Evolutionary conservation across 2,329 filamentous ascomycete genomes (phyloP), one percentile per base, ranked within the genome.

Genomic region (Catunica adiposa): DNA sequence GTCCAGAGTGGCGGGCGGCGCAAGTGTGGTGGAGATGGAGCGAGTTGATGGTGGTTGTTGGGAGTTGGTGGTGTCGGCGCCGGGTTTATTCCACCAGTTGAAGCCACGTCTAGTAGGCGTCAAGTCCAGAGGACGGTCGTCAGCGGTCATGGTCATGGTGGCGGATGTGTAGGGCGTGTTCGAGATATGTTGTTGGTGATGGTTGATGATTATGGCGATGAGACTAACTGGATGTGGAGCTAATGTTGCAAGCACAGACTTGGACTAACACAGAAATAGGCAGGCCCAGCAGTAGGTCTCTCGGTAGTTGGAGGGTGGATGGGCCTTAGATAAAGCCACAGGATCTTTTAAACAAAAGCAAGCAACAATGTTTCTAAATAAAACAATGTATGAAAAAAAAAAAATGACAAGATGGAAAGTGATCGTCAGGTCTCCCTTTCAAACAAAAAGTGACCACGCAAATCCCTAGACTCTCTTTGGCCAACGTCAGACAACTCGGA

Each of bases 21-120:
- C 70, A 72, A n/a, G 50, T 23, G 31, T 22, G n/a, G 51, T 37
- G 8, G 54, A 20, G n/a, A 46, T 47, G 9, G 54, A 17, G 11
- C 17, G 25, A n/a, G 22, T 47, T 7, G 47, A 46, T n/a, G 34
- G 51, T 14, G 44, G n/a, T 14, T 29, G 38, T 5, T 29, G 11
- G 3, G 55, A 52, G 17, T 62, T 40, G 3, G 46, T n/a, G 23
- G 46, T 23, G 7, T 42, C 44, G 26, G n/a, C 22, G 22, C 47
- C 48, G 22, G 26, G 29, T 23, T 58, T 58, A 2, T 53, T 23
- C 56, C 56, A 55, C 56, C 56, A 58, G 31, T 47, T 52, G 23
- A 55, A 51, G 29, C 38, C 53, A 9, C 53, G 56, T 34, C 53
- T 34, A 20, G 56, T 38, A 22, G 56, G 53, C 25, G 53, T 55